Evolutionary conservation across 306 rosid genomes (phyloP).

Genomic region (Vigna unguiculata): DNA sequence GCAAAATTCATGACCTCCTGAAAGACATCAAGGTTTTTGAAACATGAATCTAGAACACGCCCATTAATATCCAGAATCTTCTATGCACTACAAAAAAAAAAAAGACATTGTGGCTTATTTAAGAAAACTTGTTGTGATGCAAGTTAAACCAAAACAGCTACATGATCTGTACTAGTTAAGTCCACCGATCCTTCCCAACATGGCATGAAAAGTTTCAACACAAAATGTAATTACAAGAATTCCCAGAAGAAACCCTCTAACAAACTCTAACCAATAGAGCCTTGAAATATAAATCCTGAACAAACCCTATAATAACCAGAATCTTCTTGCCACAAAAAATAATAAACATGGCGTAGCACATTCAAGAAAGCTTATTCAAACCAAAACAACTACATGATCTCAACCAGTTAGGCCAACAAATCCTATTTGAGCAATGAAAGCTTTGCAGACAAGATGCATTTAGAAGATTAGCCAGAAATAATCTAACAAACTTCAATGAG

Average conservation of each 20-base stretch:
- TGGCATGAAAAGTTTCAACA: not conserved
- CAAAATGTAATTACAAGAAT: constrained; percentile 12
- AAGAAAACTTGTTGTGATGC: constrained; percentile 37
- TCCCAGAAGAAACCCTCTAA: constrained; percentile 13
- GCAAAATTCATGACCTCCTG: constrained; percentile 66
- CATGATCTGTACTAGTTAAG: constrained; percentile 18
- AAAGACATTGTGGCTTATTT: not conserved
- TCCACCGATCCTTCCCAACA: not conserved
- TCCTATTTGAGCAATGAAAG: not conserved
- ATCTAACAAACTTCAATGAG: constrained; percentile 1
- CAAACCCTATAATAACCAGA: constrained; percentile 12
- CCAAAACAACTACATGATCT: constrained; percentile 32
- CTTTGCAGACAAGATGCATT: constrained; percentile 17
- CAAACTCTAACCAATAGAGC: constrained; percentile 1
- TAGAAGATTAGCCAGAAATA: not conserved
- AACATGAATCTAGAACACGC: constrained; percentile 35
- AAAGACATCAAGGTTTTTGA: constrained; percentile 31
- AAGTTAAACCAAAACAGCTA: constrained; percentile 29
- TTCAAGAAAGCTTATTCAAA: constrained; percentile 23
- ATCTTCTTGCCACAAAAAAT: constrained; percentile 29
- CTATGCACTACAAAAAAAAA: constrained; percentile 21
- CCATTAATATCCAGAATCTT: constrained; percentile 16
- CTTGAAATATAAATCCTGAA: constrained; percentile 27
- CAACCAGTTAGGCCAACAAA: not conserved
- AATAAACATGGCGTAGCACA: not conserved